Conservation (phyloP, 371 early-diverging fungal genomes). For the Basidiobolus meristosporus region DNA sequence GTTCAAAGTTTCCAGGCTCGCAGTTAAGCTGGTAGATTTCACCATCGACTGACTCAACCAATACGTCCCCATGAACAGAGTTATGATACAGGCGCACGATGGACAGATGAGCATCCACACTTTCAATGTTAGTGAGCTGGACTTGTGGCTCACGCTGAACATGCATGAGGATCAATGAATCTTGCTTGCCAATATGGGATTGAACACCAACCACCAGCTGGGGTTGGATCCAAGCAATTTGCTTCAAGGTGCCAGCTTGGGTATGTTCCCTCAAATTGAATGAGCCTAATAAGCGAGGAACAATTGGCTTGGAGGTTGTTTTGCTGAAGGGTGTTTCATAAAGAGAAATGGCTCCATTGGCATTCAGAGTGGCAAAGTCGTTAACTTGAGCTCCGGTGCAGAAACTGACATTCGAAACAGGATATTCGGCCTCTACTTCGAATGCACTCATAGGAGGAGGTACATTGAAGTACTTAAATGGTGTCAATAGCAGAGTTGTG, state of each 20-base stretch:
- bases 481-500: constrained; percentile 47
- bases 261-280: constrained; percentile 3
- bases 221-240: constrained; percentile 10
- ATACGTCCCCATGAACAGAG: no score
- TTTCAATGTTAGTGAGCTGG: no score
- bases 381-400: constrained; percentile 34
- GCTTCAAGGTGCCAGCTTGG: no score
- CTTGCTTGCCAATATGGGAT: constrained; percentile 5
- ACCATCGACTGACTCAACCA: no score
- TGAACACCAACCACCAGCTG: constrained; percentile 8
- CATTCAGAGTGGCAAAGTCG: constrained; percentile 48
- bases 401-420: constrained; percentile 40
- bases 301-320: constrained; percentile 17
- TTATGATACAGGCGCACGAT: no score
- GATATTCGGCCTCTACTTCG: constrained; percentile 13
- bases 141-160: no score
- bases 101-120: no score
- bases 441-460: constrained; percentile 84
- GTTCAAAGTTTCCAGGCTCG: no score
- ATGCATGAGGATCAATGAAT: no score
- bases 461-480: constrained; percentile 67
- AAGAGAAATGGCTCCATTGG: no score
- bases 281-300: constrained; percentile 16
- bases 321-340: no score
- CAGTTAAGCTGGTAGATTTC: no score